These are phyloP conservation scores for Annulohypoxylon truncatum DNA, from an alignment of 2,329 filamentous ascomycete species.

Conservation along the genomic window DNA sequence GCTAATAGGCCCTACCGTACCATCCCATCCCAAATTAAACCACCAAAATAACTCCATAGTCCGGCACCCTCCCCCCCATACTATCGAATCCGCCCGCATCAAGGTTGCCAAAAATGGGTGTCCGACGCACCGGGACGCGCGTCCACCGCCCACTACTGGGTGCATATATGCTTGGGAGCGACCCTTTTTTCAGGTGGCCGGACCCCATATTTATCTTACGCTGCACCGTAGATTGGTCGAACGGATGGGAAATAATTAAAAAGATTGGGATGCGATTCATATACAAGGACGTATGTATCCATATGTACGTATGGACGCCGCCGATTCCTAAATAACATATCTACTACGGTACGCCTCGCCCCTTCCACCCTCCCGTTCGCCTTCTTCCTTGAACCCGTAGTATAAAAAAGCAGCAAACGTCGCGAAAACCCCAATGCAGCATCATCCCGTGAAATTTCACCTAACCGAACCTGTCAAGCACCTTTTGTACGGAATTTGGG, in stretches of 20 bases:
- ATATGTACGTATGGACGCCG: background rate
- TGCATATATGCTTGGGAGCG: background rate
- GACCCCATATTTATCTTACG: background rate
- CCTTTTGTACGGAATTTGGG: background rate
- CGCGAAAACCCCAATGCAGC: background rate
- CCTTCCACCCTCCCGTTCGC: background rate
- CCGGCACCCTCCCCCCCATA: background rate
- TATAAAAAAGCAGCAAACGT: background rate
- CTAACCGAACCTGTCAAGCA: background rate
- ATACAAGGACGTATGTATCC: background rate
- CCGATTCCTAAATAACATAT: background rate
- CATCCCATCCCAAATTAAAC: background rate
- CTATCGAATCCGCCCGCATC: background rate
- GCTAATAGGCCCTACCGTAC: background rate
- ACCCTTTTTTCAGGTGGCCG: background rate
- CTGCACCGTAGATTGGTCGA: background rate
- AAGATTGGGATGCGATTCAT: background rate
- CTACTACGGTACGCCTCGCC: background rate
- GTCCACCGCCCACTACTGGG: background rate
- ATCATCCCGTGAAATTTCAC: background rate
- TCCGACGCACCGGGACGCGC: background rate
- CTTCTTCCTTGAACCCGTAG: background rate
- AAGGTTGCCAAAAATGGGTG: background rate
- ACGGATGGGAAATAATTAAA: background rate
- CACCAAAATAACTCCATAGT: background rate